Conservation (phyloP, 371 early-diverging fungal genomes). For the Conidiobolus incongruus region DNA sequence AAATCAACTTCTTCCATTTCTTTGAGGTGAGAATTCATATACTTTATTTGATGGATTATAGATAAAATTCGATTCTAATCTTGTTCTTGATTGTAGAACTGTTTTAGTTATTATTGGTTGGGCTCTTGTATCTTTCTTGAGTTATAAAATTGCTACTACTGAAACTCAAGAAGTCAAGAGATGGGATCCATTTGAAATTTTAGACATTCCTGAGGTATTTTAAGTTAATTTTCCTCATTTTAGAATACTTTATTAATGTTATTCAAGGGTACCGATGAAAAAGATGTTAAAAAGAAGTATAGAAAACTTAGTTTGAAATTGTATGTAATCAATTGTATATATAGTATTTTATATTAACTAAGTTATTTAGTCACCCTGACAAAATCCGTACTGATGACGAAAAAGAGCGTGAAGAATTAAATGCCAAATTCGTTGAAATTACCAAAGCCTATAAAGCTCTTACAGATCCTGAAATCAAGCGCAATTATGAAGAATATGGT, state of each 20-base stretch:
- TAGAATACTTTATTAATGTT: neutral
- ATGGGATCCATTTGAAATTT: conserved; percentile 87
- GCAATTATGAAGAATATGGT: conserved; percentile 83
- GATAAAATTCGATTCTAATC: neutral
- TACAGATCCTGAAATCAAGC: conserved; percentile 74
- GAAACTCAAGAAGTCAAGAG: conserved; percentile 24
- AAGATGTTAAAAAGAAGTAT: conserved; percentile 4
- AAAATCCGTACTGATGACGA: conserved; percentile 34
- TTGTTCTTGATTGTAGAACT: conserved; percentile 10
- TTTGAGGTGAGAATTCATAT: neutral
- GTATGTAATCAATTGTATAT: conserved; percentile 5
- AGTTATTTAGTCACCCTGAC: conserved; percentile 69
- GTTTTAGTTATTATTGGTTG: conserved; percentile 44
- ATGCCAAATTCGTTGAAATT: conserved; percentile 42
- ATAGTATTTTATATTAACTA: conserved; percentile 20
- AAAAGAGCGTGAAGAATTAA: conserved; percentile 24
- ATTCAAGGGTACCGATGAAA: conserved; percentile 1
- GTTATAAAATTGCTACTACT: conserved; percentile 51
- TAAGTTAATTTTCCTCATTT: too few species aligned
- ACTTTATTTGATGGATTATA: too few species aligned
- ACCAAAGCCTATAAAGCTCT: conserved; percentile 77
- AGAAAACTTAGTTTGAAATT: conserved; percentile 7
- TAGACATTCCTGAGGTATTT: conserved; percentile 46
- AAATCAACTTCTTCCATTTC: conserved; percentile 2
- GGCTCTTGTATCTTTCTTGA: conserved; percentile 45